A percentile compares a stretch with the other conserved stretches of the same genome.
Evolutionary conservation across 2,329 filamentous ascomycete species (phyloP).

Genomic region (Nemania abortiva): DNA sequence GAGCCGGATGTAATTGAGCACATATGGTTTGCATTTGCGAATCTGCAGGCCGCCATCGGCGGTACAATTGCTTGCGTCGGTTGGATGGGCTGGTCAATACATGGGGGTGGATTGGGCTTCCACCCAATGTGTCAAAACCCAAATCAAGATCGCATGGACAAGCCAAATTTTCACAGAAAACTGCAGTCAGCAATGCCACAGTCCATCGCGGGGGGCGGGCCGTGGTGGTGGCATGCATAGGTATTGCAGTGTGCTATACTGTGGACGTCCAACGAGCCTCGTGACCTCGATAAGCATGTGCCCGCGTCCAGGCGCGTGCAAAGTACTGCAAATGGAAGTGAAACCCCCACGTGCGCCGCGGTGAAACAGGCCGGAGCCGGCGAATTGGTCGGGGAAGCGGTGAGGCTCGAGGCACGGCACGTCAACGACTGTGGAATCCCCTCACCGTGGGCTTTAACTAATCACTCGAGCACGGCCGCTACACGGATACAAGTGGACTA

Average conservation of each 20-base stretch:
- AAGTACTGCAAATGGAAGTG: constrained; percentile 11
- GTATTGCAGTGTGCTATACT: constrained; percentile 34
- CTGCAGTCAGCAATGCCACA: constrained; percentile 36
- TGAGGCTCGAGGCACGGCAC: constrained; percentile 33
- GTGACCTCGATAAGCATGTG: constrained; percentile 42
- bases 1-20: neutral
- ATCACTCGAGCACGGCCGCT: neutral
- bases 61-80: constrained; percentile 12
- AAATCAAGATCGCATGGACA: constrained; percentile 27
- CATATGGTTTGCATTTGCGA: constrained; percentile 5
- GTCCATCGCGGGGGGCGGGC: constrained; percentile 19
- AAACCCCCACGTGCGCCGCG: constrained; percentile 47
- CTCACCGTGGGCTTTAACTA: constrained; percentile 13
- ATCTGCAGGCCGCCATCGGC: constrained; percentile 30
- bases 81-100: constrained; percentile 15
- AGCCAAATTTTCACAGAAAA: constrained; percentile 13
- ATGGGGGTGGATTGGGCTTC: constrained; percentile 27
- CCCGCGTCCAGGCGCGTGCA: constrained; percentile 5
- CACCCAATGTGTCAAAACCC: constrained; percentile 24
- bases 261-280: constrained; percentile 46
- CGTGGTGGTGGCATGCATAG: constrained; percentile 36
- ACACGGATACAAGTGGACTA: neutral
- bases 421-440: neutral
- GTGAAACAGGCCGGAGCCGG: constrained; percentile 47
- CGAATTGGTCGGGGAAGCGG: constrained; percentile 44